Conservation (phyloP, 2,329 filamentous ascomycete species). For the Dothidotthia symphoricarpi region DNA sequence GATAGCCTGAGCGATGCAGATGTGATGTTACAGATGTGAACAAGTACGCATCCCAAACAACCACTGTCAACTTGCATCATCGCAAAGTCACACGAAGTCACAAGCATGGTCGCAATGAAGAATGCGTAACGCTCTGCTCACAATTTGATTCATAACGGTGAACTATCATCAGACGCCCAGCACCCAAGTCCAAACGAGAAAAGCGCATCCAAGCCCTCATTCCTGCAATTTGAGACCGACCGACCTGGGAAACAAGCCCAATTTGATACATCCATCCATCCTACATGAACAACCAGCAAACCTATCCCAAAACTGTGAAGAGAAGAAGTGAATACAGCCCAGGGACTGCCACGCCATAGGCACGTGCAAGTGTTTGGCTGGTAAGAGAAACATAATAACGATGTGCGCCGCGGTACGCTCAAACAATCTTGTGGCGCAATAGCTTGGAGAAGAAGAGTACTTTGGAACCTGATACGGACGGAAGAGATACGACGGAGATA, state of each 20-base stretch:
- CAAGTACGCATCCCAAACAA: no score
- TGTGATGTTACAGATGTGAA: no score
- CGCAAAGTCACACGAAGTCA: no score
- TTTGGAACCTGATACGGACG: no score
- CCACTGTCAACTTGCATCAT: no score
- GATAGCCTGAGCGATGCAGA: no score
- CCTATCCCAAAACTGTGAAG: slow-evolving; percentile 6
- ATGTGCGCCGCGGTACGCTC: slow-evolving; percentile 1
- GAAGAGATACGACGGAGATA: background rate
- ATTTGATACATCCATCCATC: slow-evolving; percentile 3
- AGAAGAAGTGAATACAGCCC: slow-evolving; percentile 13
- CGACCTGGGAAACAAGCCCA: slow-evolving; percentile 19
- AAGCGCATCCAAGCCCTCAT: slow-evolving; percentile 10
- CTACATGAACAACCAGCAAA: slow-evolving; percentile 9
- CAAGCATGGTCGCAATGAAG: background rate
- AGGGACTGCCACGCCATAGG: slow-evolving; percentile 27
- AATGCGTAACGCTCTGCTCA: slow-evolving; percentile 6
- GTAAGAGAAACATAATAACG: slow-evolving; percentile 4
- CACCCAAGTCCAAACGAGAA: slow-evolving; percentile 6
- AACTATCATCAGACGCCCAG: slow-evolving; percentile 15
- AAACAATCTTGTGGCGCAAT: slow-evolving; percentile 16
- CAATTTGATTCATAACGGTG: slow-evolving; percentile 17
- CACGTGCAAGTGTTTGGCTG: slow-evolving; percentile 18
- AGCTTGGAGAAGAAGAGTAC: background rate
- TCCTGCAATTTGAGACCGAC: slow-evolving; percentile 29